These are phyloP conservation scores for Trichoderma asperelloides DNA, from an alignment of 495 filamentous ascomycete genomes.

Conservation along the genomic window DNA sequence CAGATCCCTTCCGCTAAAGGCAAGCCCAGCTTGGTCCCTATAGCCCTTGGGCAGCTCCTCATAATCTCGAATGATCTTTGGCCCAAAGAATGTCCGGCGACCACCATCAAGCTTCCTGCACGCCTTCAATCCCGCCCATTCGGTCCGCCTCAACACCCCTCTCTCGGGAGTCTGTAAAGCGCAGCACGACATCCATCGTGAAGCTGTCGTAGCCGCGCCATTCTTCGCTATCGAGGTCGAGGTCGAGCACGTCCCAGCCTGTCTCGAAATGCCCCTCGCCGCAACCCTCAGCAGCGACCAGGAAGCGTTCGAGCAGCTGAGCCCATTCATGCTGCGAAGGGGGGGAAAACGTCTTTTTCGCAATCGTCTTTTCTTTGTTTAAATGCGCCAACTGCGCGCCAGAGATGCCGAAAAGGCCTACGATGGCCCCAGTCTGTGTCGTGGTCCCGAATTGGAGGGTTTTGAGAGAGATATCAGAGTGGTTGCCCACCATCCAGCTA, in stretches of 20 bases:
- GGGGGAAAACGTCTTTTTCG: neutral
- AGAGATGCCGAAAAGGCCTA: neutral
- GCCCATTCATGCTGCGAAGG: neutral
- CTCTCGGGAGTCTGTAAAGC: neutral
- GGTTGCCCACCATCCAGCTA: no score
- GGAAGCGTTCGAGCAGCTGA: neutral
- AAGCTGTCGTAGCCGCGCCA: neutral
- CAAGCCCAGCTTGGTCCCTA: slow-evolving; percentile 35
- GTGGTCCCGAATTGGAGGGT: no score
- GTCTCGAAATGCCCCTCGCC: neutral
- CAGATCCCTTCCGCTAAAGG: slow-evolving; percentile 38
- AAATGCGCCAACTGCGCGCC: slow-evolving; percentile 4
- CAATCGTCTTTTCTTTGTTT: neutral
- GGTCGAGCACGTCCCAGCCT: neutral
- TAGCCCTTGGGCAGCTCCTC: slow-evolving; percentile 39
- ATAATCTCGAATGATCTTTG: slow-evolving; percentile 30
- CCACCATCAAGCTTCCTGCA: slow-evolving; percentile 10
- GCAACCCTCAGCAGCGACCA: slow-evolving; percentile 7
- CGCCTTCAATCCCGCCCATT: neutral
- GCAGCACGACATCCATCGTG: slow-evolving; percentile 4
- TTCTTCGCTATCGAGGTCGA: neutral
- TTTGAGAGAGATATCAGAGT: no score
- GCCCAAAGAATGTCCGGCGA: slow-evolving; percentile 21
- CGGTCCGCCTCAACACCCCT: neutral
- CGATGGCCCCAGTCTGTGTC: neutral